Evolutionary conservation across 2,329 filamentous ascomycete genomes (phyloP).

Genomic region (Talaromyces sp.): DNA sequence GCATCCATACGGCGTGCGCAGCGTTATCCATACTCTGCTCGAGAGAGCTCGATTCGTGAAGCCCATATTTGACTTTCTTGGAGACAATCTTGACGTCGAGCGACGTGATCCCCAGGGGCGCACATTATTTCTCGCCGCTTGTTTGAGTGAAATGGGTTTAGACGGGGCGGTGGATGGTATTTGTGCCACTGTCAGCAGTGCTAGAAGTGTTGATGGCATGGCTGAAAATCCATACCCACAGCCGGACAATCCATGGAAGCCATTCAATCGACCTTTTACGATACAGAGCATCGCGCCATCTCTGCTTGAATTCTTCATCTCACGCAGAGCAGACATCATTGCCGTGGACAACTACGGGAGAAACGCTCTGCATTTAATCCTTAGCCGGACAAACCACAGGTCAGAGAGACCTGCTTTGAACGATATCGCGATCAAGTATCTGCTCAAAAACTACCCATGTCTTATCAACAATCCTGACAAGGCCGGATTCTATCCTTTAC

Average conservation of each 20-base stretch:
- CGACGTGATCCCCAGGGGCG: conserved; percentile 8
- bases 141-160: neutral
- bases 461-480: conserved; percentile 14
- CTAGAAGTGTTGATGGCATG: too few relatives aligned
- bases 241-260: neutral
- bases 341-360: too few relatives aligned
- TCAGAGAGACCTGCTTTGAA: neutral
- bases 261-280: too few relatives aligned
- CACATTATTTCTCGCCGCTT: conserved; percentile 3
- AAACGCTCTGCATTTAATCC: too few relatives aligned
- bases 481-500: neutral
- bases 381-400: too few relatives aligned
- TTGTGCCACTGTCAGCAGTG: neutral
- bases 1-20: conserved; percentile 1
- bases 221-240: conserved; percentile 1
- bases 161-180: neutral
- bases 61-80: conserved; percentile 2
- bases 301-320: too few relatives aligned
- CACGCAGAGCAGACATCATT: too few relatives aligned
- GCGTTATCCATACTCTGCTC: conserved; percentile 1
- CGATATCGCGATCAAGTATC: conserved; percentile 2
- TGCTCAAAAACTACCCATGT: neutral
- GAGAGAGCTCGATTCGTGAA: neutral
- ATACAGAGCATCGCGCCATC: too few relatives aligned
- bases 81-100: conserved; percentile 3